A percentile compares a stretch with the other conserved stretches of the same genome.
phyloP scores from a whole-genome alignment of 2,329 filamentous ascomycete species.

The Proliferodiscus dingleyae region DNA sequence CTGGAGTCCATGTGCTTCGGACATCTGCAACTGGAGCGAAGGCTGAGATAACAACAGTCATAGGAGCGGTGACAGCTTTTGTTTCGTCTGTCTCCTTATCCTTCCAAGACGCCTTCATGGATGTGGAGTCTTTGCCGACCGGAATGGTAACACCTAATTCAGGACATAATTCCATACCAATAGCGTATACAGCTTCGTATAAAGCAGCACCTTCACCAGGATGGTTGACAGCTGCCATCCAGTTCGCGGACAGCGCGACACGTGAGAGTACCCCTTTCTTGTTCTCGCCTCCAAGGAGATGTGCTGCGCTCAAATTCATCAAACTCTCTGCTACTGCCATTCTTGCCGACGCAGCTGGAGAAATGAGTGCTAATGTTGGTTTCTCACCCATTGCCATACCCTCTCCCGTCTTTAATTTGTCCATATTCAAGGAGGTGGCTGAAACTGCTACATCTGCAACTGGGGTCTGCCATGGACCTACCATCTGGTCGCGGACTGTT shows the following conservation, averaged over 20 bases:
- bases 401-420: slow-evolving; percentile 75
- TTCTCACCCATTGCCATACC: slow-evolving; percentile 98
- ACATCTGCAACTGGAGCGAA: slow-evolving; percentile 82
- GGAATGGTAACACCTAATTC: slow-evolving; percentile 88
- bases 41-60: slow-evolving; percentile 86
- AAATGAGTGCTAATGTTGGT: slow-evolving; percentile 83
- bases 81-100: slow-evolving; percentile 59
- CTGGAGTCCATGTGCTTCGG: slow-evolving; percentile 87
- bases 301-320: slow-evolving; percentile 84
- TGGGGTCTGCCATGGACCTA: slow-evolving; percentile 92
- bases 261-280: slow-evolving; percentile 40
- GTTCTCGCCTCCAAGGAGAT: slow-evolving; percentile 54
- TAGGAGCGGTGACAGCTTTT: slow-evolving; percentile 86
- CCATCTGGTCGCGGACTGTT: slow-evolving; percentile 87
- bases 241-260: slow-evolving; percentile 90
- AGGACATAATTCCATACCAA: slow-evolving; percentile 88
- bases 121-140: slow-evolving; percentile 96
- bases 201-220: slow-evolving; percentile 87
- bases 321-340: slow-evolving; percentile 96
- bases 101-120: slow-evolving; percentile 97
- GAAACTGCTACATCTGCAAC: slow-evolving; percentile 94
- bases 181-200: slow-evolving; percentile 89
- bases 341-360: slow-evolving; percentile 80
- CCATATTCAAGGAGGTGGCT: slow-evolving; percentile 66
- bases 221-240: slow-evolving; percentile 97